Base-by-base conservation (phyloP, 495 filamentous ascomycete species). In the Penicillium dipodomyicola region DNA sequence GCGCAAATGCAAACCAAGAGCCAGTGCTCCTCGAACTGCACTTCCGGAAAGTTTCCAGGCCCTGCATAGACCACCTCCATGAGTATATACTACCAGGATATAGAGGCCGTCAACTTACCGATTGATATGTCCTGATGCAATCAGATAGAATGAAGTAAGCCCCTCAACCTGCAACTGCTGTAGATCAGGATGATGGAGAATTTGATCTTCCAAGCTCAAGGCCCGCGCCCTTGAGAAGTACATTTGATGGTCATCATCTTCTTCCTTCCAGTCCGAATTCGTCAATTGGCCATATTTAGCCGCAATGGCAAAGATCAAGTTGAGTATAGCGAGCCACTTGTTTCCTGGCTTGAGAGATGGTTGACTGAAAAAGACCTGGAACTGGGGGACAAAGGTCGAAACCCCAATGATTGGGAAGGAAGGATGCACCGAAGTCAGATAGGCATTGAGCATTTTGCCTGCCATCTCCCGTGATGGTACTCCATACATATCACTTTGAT, bases 301-400 rank as follows among this genome's bases (percentile, higher is more conserved):
- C 7, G 75, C 78, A 62, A 86, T 80, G 5, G 84, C 86, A 66
- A 88, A 84, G 11, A 87, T 77, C 15, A 86, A 62, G 64, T 89
- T 87, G 11, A 87, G 67, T 33, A 80, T 84, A 3, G 84, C 77
- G 33, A 85, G 71, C 79, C 79, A 84, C 45, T 77, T 73, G 15
- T 69, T 74, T 37, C 75, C 70, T 40, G 75, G 67, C 45, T 73
- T 62, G 35, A 75, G 45, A 3, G 62, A 64, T 2, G 69, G 73
- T 49, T 73, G 73, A 25, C 64, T 77, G 54, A 74, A 80, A 42
- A 74, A 75, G 23, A 76, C 57, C 17, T 78, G 69, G 46, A 81
- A 83, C 46, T 79, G 73, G 3, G 62, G 70, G 43, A 79, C 71
- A 62, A 88, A 87, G 0, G 74, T 76, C n/a, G 67, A 70, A 49